These are phyloP conservation scores for Septoria petroselini DNA, from an alignment of 2,329 filamentous ascomycete species.

Conservation along the genomic window DNA sequence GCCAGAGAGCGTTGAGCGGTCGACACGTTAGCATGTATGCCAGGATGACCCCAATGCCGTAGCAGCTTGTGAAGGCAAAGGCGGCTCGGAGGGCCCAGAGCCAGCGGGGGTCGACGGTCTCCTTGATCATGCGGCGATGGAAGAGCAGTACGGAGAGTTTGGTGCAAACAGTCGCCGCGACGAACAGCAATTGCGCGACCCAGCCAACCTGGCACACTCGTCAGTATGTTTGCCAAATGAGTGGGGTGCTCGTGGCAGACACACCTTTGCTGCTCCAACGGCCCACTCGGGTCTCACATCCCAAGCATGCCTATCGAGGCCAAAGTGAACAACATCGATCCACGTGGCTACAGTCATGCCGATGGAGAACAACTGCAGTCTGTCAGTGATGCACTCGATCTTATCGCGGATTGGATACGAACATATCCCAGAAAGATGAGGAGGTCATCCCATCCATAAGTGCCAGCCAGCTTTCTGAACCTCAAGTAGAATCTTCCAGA, in stretches of 20 bases:
- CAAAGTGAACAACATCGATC: conserved; percentile 17
- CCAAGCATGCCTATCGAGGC: conserved; percentile 30
- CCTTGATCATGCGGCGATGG: conserved; percentile 29
- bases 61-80: conserved; percentile 24
- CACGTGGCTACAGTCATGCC: conserved; percentile 25
- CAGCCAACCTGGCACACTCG: conserved; percentile 19
- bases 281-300: conserved; percentile 23
- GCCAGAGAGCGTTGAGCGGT: conserved; percentile 29
- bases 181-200: conserved; percentile 29
- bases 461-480: conserved; percentile 23
- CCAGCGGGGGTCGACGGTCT: conserved; percentile 23
- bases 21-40: conserved; percentile 26
- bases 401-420: neutral
- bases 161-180: conserved; percentile 25
- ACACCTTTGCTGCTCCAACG: conserved; percentile 24
- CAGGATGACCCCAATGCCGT: conserved; percentile 24
- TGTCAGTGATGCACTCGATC: neutral
- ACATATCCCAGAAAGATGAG: conserved; percentile 29
- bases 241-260: neutral
- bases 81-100: conserved; percentile 26
- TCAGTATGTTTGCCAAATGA: neutral
- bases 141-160: conserved; percentile 33
- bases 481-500: conserved; percentile 26
- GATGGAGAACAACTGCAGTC: conserved; percentile 21
- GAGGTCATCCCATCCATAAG: conserved; percentile 28